A percentile compares a stretch with the other conserved stretches of the same genome.
These are phyloP conservation scores for Penicillium sp. DNA, from an alignment of 2,329 filamentous ascomycete species.

Conservation along the genomic window DNA sequence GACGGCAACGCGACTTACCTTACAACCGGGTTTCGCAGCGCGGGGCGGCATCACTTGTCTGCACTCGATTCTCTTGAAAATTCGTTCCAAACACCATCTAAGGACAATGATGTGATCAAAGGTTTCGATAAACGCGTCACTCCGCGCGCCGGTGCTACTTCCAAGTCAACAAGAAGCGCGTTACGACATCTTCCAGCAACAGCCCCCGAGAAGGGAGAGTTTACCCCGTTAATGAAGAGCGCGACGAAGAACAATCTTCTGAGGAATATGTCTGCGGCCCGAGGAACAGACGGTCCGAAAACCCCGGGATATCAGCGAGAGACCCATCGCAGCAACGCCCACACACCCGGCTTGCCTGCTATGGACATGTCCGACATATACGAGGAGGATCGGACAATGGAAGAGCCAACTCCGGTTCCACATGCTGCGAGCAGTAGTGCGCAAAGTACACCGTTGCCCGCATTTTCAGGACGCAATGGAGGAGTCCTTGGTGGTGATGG, in stretches of 20 bases:
- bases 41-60: slow-evolving; percentile 42
- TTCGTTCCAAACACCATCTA: slow-evolving; percentile 79
- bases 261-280: slow-evolving; percentile 56
- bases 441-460: slow-evolving; percentile 76
- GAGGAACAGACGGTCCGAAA: slow-evolving; percentile 57
- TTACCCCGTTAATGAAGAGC: slow-evolving; percentile 88
- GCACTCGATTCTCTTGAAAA: slow-evolving; percentile 80
- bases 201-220: slow-evolving; percentile 65
- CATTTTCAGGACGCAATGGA: slow-evolving; percentile 63
- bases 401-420: slow-evolving; percentile 71
- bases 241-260: slow-evolving; percentile 67
- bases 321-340: slow-evolving; percentile 65
- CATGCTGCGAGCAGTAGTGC: slow-evolving; percentile 76
- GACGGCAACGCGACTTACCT: slow-evolving; percentile 81
- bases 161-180: slow-evolving; percentile 44
- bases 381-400: slow-evolving; percentile 62
- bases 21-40: slow-evolving; percentile 61
- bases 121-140: slow-evolving; percentile 72
- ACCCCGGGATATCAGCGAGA: slow-evolving; percentile 69
- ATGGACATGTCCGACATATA: slow-evolving; percentile 71
- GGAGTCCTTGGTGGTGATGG: slow-evolving; percentile 78
- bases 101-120: slow-evolving; percentile 73
- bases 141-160: slow-evolving; percentile 66
- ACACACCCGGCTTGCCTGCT: slow-evolving; percentile 71
- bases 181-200: slow-evolving; percentile 70